Percentiles rank a stretch among this genome's conserved stretches.
Conservation (phyloP, 257 asterid species). For the Gentiana macrophylla region DNA sequence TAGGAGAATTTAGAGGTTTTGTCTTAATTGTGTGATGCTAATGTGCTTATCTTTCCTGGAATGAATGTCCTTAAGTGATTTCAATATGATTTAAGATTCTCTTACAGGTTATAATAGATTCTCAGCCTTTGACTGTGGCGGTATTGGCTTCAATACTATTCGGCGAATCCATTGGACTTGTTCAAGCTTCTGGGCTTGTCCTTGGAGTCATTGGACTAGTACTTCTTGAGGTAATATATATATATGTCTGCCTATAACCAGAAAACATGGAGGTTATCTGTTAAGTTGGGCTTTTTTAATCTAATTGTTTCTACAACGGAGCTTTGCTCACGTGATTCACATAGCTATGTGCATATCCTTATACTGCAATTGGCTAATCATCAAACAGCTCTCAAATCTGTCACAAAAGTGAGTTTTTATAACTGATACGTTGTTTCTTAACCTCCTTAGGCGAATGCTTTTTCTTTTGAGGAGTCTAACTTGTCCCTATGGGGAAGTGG, state of each 20-base stretch:
- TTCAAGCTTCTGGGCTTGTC: conserved; percentile 79
- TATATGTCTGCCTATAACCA: not conserved
- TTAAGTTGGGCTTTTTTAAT: not conserved
- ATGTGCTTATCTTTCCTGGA: too few relatives aligned
- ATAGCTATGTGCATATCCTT: not conserved
- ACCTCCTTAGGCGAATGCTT: conserved; percentile 54
- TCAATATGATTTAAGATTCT: conserved; percentile 17
- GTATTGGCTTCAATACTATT: conserved; percentile 73
- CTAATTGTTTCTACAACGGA: not conserved
- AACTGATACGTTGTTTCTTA: conserved; percentile 6
- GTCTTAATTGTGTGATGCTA: too few relatives aligned
- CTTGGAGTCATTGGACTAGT: conserved; percentile 81
- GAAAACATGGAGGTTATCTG: not conserved
- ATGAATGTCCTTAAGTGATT: too few relatives aligned
- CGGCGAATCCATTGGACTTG: conserved; percentile 73
- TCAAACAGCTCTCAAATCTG: not conserved
- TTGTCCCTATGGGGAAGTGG: conserved; percentile 94
- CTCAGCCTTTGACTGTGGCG: conserved; percentile 96
- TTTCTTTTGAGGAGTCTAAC: conserved; percentile 40
- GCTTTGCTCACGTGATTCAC: not conserved
- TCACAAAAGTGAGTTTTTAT: too few relatives aligned
- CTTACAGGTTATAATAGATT: conserved; percentile 89
- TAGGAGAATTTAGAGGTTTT: too few relatives aligned
- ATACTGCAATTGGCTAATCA: too few relatives aligned
- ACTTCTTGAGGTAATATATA: conserved; percentile 88